phyloP scores from a whole-genome alignment of 352 stramenopile genomes.

The Blastocystis sp. region DNA sequence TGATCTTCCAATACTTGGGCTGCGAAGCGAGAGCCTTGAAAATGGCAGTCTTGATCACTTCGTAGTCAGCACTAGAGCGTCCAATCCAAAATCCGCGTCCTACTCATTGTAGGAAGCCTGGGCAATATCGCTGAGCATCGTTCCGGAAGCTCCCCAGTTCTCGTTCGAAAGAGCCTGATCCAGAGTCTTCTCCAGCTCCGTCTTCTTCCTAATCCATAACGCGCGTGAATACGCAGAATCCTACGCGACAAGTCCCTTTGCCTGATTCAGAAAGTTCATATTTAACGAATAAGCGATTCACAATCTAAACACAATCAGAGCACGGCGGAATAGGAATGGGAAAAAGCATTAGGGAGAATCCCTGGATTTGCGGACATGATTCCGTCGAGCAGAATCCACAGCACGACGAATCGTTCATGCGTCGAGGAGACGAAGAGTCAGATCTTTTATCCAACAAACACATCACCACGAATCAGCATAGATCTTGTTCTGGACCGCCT shows the following conservation, averaged over 20 bases:
- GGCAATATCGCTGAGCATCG: constrained; percentile 90
- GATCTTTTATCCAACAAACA: neutral
- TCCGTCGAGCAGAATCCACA: too few species aligned
- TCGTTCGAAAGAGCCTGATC: constrained; percentile 89
- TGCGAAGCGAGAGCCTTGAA: constrained; percentile 81
- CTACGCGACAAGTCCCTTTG: constrained; percentile 45
- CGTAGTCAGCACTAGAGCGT: constrained; percentile 71
- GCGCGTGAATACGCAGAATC: too few species aligned
- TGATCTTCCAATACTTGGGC: constrained; percentile 81
- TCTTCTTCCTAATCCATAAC: constrained; percentile 60
- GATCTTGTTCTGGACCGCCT: constrained; percentile 75
- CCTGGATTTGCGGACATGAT: too few species aligned
- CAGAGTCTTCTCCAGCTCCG: constrained; percentile 74
- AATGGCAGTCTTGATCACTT: constrained; percentile 80
- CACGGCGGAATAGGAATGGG: neutral
- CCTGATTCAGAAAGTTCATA: constrained; percentile 48
- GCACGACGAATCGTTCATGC: too few species aligned
- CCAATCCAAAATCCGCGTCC: neutral
- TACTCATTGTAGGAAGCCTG: constrained; percentile 82
- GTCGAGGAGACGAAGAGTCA: too few species aligned
- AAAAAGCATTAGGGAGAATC: too few species aligned
- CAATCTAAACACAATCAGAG: neutral
- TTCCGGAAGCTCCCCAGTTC: constrained; percentile 95
- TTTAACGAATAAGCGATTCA: neutral
- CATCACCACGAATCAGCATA: constrained; percentile 57